Conservation (phyloP, 768 basidiomycete species). For the Tricholoma hemisulphureum region DNA sequence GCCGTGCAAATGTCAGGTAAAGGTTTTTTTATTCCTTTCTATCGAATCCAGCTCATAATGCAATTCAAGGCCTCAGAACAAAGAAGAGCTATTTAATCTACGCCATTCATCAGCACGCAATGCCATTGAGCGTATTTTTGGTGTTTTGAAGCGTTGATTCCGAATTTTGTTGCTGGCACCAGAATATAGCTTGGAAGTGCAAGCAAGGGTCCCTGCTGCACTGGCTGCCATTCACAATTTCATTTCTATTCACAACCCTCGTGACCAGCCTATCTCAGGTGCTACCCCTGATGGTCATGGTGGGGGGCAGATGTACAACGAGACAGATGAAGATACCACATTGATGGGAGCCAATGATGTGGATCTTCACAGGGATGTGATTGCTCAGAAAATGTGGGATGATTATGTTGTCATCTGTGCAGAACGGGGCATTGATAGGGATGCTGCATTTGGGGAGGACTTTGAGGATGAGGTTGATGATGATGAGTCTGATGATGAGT, state of each 20-base stretch:
- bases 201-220: conserved; percentile 16
- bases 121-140: too few species aligned
- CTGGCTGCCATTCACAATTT: conserved; percentile 21
- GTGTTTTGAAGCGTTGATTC: too few species aligned
- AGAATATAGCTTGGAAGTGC: too few species aligned
- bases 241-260: conserved; percentile 13
- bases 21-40: neutral
- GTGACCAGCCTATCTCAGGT: neutral
- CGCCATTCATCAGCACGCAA: too few species aligned
- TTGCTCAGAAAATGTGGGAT: conserved; percentile 17
- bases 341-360: neutral
- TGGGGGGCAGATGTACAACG: neutral
- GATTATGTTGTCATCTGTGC: conserved; percentile 6
- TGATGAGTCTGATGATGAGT: too few species aligned
- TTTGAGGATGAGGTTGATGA: neutral
- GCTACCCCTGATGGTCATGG: neutral
- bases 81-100: too few species aligned
- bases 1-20: too few species aligned
- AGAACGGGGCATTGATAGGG: neutral
- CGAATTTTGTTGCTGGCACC: too few species aligned
- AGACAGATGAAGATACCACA: neutral
- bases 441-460: neutral
- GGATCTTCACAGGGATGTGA: conserved; percentile 7
- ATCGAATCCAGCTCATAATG: neutral
- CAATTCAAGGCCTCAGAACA: neutral